Evolutionary conservation across 768 basidiomycete species (phyloP), one percentile per base, ranked within the genome.

Genomic region (Psilocybe cubensis): DNA sequence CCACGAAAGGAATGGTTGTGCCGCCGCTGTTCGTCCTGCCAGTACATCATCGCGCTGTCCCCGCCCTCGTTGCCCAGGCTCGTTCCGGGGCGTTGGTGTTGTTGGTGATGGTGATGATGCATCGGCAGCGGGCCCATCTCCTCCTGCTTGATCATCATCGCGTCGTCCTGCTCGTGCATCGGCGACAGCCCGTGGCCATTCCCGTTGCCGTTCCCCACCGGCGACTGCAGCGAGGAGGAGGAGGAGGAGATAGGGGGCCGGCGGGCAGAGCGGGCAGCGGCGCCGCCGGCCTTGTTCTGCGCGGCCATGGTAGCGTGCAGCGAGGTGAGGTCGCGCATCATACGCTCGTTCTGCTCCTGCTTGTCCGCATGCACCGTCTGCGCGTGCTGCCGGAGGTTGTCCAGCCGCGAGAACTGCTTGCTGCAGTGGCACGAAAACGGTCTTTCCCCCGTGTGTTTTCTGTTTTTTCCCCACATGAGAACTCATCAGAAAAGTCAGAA

Each of bases 351-450:
- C 74, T 87, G 83, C 0, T 91, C 90, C 70, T 86, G 86, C 77
- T 93, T 92, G 70, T 97, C 94, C n/a, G 94, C 87, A 67, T 98
- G 96, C 1, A 97, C 95, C 4, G 96, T 96, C 80, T 96, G 92
- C 0, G 95, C 93, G 72, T 98, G 96, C 70, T 98, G 96, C 44
- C 96, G 88, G 2, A 98, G 83, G 68, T 98, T 98, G 75, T 98
- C 96, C 69, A 98, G 87, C 11, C 96, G 87, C 4, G 94, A 95
- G 70, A 98, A 98, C 63, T 96, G 89, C 72, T 96, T 96, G 11
- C 87, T 84, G 77, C 96, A 98, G 70, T 98, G 96, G 68, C 96
- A 98, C 38, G 87, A 85, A 74, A 98, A 98, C 17, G 96, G 96
- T 18, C 95, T 87, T 70, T 98, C 96, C 60, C 96, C 96, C 4